Conservation (phyloP, 1,284 basidiomycete genomes). For the Gymnopus androsaceus region DNA sequence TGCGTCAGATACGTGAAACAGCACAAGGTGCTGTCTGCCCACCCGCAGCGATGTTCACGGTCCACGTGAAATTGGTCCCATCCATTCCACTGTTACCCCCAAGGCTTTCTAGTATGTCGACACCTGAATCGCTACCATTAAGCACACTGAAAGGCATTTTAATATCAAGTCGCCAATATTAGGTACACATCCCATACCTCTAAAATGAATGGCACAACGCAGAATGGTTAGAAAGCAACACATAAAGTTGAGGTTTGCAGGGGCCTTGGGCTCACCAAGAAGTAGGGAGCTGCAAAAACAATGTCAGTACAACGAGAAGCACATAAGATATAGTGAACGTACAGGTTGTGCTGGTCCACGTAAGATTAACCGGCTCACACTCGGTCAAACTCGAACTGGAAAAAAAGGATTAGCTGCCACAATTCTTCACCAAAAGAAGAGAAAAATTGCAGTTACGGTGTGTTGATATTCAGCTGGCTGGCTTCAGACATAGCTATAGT, state of each 20-base stretch:
- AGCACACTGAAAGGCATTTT: neutral
- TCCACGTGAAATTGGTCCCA: conserved; percentile 49
- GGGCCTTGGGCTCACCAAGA: conserved; percentile 47
- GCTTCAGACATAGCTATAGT: too few relatives aligned
- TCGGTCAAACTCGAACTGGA: conserved; percentile 43
- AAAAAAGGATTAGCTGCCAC: conserved; percentile 15
- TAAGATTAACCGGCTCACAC: conserved; percentile 52
- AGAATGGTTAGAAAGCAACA: too few relatives aligned
- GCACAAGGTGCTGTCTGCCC: conserved; percentile 22
- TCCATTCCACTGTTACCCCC: conserved; percentile 31
- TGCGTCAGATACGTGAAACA: neutral
- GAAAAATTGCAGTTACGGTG: conserved; percentile 50
- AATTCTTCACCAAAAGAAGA: neutral
- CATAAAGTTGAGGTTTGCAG: too few relatives aligned
- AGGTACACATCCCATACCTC: conserved; percentile 27
- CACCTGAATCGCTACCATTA: conserved; percentile 49
- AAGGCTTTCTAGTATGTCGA: conserved; percentile 38
- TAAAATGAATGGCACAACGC: too few relatives aligned
- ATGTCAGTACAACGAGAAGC: conserved; percentile 16
- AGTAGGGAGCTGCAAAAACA: conserved; percentile 46
- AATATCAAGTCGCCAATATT: conserved; percentile 12
- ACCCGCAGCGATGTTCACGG: conserved; percentile 42
- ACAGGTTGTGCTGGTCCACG: conserved; percentile 55
- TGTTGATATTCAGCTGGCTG: conserved; percentile 55
- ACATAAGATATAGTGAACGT: conserved; percentile 27